A percentile compares a stretch with the other conserved stretches of the same genome.
These are phyloP conservation scores for Globisporangium polare DNA, from an alignment of 352 stramenopile species.

Conservation along the genomic window DNA sequence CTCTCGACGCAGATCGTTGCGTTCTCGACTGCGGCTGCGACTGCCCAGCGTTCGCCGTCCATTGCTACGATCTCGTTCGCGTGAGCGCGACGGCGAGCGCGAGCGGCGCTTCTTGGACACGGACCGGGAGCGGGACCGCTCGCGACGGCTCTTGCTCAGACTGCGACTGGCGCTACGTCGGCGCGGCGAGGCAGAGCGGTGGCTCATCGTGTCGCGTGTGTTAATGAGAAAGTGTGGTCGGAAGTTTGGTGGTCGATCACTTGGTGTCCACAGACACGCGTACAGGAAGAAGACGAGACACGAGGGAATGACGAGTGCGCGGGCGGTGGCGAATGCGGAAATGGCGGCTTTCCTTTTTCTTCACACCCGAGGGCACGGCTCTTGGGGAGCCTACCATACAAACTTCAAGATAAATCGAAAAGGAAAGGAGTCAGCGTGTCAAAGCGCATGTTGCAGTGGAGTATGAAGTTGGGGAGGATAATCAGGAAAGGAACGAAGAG, in stretches of 20 bases:
- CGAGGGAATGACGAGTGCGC: neutral
- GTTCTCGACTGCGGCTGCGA: slow-evolving; percentile 20
- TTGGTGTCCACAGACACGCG: neutral
- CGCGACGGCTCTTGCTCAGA: slow-evolving; percentile 17
- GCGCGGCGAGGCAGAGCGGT: slow-evolving; percentile 51
- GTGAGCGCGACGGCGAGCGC: slow-evolving; percentile 35
- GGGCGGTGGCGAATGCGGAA: slow-evolving; percentile 3
- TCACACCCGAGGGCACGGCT: neutral
- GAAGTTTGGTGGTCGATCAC: neutral
- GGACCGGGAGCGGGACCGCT: slow-evolving; percentile 35
- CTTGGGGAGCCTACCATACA: neutral
- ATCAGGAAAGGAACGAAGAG: neutral
- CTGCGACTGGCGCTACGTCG: slow-evolving; percentile 31
- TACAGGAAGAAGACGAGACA: neutral
- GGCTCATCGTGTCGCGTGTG: slow-evolving; percentile 23
- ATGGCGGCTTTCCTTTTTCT: slow-evolving; percentile 5
- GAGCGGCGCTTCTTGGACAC: slow-evolving; percentile 13
- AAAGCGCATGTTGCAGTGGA: neutral
- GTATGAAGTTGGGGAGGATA: neutral
- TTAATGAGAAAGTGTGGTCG: neutral
- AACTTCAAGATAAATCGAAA: slow-evolving; percentile 3
- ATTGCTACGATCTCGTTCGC: slow-evolving; percentile 20
- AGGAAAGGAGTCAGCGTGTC: neutral
- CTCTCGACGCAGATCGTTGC: slow-evolving; percentile 10
- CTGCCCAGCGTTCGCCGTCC: neutral